A percentile compares a stretch with the other conserved stretches of the same genome.
Conservation (phyloP, 257 asterid species). For the Nicotiana otophora region DNA sequence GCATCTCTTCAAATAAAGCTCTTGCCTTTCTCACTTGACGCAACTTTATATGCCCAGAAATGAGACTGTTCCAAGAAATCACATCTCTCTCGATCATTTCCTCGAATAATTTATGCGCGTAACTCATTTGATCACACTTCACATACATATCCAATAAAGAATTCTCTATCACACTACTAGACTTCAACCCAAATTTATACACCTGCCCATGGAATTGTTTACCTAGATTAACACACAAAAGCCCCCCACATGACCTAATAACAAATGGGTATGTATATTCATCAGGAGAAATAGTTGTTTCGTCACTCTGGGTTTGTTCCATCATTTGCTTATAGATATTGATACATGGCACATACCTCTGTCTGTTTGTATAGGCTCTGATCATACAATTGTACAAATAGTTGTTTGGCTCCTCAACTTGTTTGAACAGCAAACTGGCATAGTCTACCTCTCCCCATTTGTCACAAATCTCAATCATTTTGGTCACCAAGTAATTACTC, state of each 20-base stretch:
- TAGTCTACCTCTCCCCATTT: slow-evolving; percentile 44
- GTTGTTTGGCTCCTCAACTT: slow-evolving; percentile 45
- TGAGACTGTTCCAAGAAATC: slow-evolving; percentile 68
- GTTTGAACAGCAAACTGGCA: slow-evolving; percentile 48
- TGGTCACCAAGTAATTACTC: slow-evolving; percentile 74
- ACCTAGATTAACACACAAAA: slow-evolving; percentile 31
- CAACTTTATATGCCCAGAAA: slow-evolving; percentile 53
- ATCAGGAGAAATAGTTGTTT: slow-evolving; percentile 32
- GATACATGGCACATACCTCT: slow-evolving; percentile 28
- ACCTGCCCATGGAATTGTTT: slow-evolving; percentile 58
- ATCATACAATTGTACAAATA: slow-evolving; percentile 57
- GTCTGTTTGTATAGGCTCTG: slow-evolving; percentile 45
- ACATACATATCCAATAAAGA: slow-evolving; percentile 66
- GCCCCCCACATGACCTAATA: slow-evolving; percentile 65
- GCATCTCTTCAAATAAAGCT: slow-evolving; percentile 53
- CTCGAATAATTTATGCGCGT: slow-evolving; percentile 53
- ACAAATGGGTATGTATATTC: slow-evolving; percentile 65
- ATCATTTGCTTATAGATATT: slow-evolving; percentile 42
- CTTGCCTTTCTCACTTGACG: slow-evolving; percentile 53
- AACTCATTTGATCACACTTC: slow-evolving; percentile 41
- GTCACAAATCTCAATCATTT: slow-evolving; percentile 69
- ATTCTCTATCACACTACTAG: slow-evolving; percentile 28
- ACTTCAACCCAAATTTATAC: slow-evolving; percentile 37
- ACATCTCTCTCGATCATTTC: slow-evolving; percentile 67
- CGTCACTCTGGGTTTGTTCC: slow-evolving; percentile 8